Conservation (phyloP, 805 yeast genomes). For the Kluyveromyces wickerhamii region DNA sequence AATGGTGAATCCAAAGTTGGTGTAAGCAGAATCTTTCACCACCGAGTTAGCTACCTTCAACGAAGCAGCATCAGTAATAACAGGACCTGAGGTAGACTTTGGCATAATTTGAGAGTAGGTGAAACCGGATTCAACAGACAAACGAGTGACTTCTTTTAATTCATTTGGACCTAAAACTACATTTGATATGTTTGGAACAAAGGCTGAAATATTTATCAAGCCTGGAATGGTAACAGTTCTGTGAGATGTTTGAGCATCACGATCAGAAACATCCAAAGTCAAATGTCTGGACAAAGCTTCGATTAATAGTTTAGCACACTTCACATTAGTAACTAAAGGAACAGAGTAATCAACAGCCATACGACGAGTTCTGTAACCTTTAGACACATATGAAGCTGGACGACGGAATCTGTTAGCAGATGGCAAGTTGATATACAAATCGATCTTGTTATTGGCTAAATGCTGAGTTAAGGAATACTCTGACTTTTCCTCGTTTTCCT, state of each 20-base stretch:
- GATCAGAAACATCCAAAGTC: constrained; percentile 57
- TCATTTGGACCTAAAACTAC: constrained; percentile 40
- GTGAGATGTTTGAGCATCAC: constrained; percentile 89
- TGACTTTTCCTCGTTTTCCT: constrained; percentile 67
- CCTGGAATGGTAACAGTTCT: constrained; percentile 80
- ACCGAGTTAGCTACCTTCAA: constrained; percentile 50
- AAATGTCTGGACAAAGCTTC: constrained; percentile 81
- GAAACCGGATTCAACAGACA: constrained; percentile 79
- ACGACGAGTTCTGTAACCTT: constrained; percentile 97
- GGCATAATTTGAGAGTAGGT: constrained; percentile 79
- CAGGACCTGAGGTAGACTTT: constrained; percentile 49
- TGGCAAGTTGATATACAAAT: constrained; percentile 92
- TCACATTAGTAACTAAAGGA: constrained; percentile 95
- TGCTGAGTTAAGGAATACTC: constrained; percentile 96
- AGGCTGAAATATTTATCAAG: constrained; percentile 71
- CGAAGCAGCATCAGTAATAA: constrained; percentile 57
- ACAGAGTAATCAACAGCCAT: constrained; percentile 99
- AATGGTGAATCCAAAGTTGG: constrained; percentile 75
- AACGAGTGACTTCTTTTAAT: constrained; percentile 59
- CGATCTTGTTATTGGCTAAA: constrained; percentile 93
- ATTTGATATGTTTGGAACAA: constrained; percentile 57
- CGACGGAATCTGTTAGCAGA: constrained; percentile 96
- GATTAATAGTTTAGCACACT: constrained; percentile 89
- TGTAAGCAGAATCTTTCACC: constrained; percentile 54
- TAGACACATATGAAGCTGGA: constrained; percentile 96